phyloP scores from a whole-genome alignment of 2,329 filamentous ascomycete genomes.

The Claviceps spartinae region DNA sequence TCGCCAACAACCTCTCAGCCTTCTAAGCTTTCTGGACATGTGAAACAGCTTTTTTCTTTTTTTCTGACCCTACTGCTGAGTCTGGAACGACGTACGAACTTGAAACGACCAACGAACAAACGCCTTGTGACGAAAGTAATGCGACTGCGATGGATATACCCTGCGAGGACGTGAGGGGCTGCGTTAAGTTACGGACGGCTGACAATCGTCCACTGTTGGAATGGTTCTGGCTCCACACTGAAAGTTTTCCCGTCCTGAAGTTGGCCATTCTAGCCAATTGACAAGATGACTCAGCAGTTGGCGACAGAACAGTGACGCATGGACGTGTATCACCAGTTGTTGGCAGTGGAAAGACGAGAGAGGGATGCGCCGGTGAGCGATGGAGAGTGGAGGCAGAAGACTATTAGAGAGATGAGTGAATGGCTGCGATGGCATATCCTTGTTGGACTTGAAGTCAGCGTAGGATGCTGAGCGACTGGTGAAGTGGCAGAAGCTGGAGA shows the following conservation, averaged over 20 bases:
- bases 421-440: neutral
- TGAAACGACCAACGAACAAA: constrained; percentile 15
- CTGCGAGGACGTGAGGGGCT: constrained; percentile 24
- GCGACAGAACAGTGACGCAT: constrained; percentile 3
- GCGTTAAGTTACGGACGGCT: constrained; percentile 19
- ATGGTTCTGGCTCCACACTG: neutral
- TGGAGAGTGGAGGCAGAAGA: constrained; percentile 15
- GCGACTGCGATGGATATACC: constrained; percentile 30
- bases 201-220: neutral
- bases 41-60: constrained; percentile 15
- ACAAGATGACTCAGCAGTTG: constrained; percentile 3
- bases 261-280: neutral
- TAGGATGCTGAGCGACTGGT: neutral
- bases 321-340: constrained; percentile 3
- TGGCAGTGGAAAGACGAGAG: constrained; percentile 19
- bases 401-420: constrained; percentile 3
- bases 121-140: constrained; percentile 21
- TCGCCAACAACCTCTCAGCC: neutral
- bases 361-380: constrained; percentile 14
- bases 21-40: constrained; percentile 1
- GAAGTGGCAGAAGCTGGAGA: neutral
- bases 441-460: neutral
- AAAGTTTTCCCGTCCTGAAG: neutral
- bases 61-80: constrained; percentile 17
- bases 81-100: constrained; percentile 18